phyloP scores from a whole-genome alignment of 768 basidiomycete genomes.

The Chalciporus pseudorubinellus region DNA sequence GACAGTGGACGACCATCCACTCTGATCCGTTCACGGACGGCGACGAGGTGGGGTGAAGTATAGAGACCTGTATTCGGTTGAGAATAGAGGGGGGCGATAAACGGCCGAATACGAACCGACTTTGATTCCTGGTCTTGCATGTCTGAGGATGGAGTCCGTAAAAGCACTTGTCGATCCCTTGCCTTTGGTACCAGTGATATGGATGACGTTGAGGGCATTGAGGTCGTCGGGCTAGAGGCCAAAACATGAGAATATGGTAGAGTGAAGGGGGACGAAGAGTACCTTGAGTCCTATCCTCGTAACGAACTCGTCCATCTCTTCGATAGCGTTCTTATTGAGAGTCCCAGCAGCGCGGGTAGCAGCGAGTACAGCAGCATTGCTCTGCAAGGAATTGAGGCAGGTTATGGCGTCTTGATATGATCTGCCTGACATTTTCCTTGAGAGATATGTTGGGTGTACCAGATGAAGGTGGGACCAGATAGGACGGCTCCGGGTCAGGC shows the following conservation, averaged over 20 bases:
- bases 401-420: constrained; percentile 75
- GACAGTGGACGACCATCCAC: constrained; percentile 89
- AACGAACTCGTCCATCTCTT: constrained; percentile 90
- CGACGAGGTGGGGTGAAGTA: constrained; percentile 94
- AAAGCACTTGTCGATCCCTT: constrained; percentile 98
- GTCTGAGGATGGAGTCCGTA: constrained; percentile 80
- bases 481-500: constrained; percentile 4
- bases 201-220: constrained; percentile 87
- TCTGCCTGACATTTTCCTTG: constrained; percentile 47
- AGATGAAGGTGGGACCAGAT: constrained; percentile 7
- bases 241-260: constrained; percentile 11
- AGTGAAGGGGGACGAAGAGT: constrained; percentile 23
- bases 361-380: constrained; percentile 90
- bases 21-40: constrained; percentile 92
- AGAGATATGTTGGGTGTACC: neutral
- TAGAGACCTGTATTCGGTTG: constrained; percentile 65
- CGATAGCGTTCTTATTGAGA: constrained; percentile 60
- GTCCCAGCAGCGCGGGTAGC: constrained; percentile 73
- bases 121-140: constrained; percentile 70
- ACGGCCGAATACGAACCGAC: constrained; percentile 54
- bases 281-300: constrained; percentile 84
- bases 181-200: constrained; percentile 97
- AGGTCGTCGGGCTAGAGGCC: constrained; percentile 68
- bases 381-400: constrained; percentile 77
- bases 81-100: neutral